A percentile compares a stretch with the other conserved stretches of the same genome.
phyloP scores from a whole-genome alignment of 2,329 filamentous ascomycete species.

The Ophidiomyces ophidiicola region DNA sequence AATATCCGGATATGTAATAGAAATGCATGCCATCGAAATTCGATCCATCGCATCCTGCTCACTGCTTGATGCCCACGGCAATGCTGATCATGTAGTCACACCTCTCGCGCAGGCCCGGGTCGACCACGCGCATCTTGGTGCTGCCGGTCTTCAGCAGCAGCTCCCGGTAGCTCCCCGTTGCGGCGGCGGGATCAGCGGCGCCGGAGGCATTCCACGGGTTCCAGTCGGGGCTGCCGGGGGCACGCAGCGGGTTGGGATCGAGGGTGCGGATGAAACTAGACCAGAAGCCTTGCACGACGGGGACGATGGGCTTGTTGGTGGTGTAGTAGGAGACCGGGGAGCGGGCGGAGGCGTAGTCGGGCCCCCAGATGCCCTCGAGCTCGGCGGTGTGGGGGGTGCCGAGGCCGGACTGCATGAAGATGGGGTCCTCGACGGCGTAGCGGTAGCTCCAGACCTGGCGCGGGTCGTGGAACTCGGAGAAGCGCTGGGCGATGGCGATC shows the following conservation, averaged over 20 bases:
- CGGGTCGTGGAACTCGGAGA: constrained; percentile 22
- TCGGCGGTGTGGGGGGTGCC: constrained; percentile 60
- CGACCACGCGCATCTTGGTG: constrained; percentile 38
- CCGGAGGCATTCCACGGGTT: constrained; percentile 19
- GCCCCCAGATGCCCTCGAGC: constrained; percentile 54
- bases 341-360: constrained; percentile 39
- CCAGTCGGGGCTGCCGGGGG: constrained; percentile 41
- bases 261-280: constrained; percentile 56
- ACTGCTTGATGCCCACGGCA: constrained; percentile 39
- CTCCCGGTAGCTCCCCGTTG: constrained; percentile 24
- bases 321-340: constrained; percentile 44
- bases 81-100: constrained; percentile 42
- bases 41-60: constrained; percentile 5
- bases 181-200: constrained; percentile 27
- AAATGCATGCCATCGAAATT: no score
- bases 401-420: constrained; percentile 40
- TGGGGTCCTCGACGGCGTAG: constrained; percentile 53
- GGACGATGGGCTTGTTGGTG: constrained; percentile 47
- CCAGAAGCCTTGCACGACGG: constrained; percentile 59
- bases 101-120: constrained; percentile 28
- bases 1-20: no score
- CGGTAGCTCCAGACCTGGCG: constrained; percentile 53
- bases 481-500: constrained; percentile 41
- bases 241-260: constrained; percentile 51
- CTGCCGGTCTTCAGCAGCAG: constrained; percentile 36